phyloP scores from a whole-genome alignment of 106 monocot species.

The Apostasia ramifera region DNA sequence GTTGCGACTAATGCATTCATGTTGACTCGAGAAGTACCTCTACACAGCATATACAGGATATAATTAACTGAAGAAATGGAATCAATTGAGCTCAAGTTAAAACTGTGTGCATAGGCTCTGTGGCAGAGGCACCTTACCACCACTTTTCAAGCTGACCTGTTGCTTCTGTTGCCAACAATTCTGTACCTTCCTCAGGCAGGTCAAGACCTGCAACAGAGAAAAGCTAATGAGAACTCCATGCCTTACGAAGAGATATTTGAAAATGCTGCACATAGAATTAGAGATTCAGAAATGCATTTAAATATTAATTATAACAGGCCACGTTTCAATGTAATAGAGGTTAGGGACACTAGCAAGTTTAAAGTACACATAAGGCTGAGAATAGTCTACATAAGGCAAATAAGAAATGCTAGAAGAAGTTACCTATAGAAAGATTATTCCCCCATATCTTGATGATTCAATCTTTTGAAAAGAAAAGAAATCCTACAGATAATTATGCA shows the following conservation, averaged over 20 bases:
- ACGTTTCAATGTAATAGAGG: background rate
- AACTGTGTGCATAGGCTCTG: background rate
- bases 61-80: background rate
- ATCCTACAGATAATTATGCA: no score
- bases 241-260: background rate
- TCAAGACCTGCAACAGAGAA: background rate
- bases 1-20: slow-evolving; percentile 94
- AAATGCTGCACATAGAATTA: background rate
- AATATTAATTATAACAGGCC: background rate
- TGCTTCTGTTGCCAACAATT: background rate
- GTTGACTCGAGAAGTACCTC: background rate
- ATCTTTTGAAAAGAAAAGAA: no score
- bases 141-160: background rate
- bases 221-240: no score
- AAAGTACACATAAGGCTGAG: no score
- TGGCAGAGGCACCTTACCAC: no score
- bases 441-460: no score
- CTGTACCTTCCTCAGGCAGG: background rate
- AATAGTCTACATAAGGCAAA: no score
- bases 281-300: background rate
- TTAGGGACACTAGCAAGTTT: background rate
- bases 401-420: no score
- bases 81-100: background rate
- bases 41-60: background rate
- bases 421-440: no score